phyloP scores from a whole-genome alignment of 2,329 filamentous ascomycete genomes.

The Trichoderma harzianum region DNA sequence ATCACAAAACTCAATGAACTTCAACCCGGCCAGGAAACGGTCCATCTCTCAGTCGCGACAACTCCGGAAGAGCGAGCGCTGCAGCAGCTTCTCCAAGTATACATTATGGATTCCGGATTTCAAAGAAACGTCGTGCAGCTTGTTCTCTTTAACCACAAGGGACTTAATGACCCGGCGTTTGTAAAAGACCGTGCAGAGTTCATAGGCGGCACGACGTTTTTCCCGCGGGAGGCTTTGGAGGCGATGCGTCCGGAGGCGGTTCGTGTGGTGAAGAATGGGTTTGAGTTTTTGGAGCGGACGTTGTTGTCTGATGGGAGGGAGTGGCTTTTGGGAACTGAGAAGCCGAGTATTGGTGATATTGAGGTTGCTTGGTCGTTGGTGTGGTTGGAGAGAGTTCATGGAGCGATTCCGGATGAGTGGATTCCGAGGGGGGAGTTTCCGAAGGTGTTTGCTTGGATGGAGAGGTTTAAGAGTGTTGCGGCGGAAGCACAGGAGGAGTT shows the following conservation, averaged over 20 bases:
- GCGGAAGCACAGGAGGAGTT: conserved; percentile 36
- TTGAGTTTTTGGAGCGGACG: conserved; percentile 57
- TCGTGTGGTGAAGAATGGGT: conserved; percentile 48
- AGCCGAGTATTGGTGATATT: conserved; percentile 62
- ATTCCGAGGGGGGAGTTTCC: conserved; percentile 55
- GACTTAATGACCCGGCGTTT: conserved; percentile 56
- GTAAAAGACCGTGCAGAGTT: conserved; percentile 51
- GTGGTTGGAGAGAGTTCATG: conserved; percentile 57
- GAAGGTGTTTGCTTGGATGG: conserved; percentile 59
- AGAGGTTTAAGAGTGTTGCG: conserved; percentile 51
- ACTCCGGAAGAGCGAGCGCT: conserved; percentile 42
- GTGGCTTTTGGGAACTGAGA: conserved; percentile 56
- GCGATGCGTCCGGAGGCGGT: conserved; percentile 50
- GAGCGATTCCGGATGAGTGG: conserved; percentile 48
- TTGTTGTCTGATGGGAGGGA: conserved; percentile 61
- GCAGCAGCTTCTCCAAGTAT: conserved; percentile 52
- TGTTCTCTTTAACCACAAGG: conserved; percentile 51
- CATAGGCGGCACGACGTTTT: conserved; percentile 24
- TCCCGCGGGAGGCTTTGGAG: conserved; percentile 26
- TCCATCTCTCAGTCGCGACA: conserved; percentile 34
- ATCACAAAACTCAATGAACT: conserved; percentile 57
- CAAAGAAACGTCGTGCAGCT: conserved; percentile 51
- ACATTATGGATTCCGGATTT: conserved; percentile 53
- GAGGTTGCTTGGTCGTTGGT: conserved; percentile 65
- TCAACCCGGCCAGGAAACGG: conserved; percentile 40